A percentile compares a stretch with the other conserved stretches of the same genome.
Evolutionary conservation across 1,284 basidiomycete genomes (phyloP).

Genomic region (Rhodotorula sp.): DNA sequence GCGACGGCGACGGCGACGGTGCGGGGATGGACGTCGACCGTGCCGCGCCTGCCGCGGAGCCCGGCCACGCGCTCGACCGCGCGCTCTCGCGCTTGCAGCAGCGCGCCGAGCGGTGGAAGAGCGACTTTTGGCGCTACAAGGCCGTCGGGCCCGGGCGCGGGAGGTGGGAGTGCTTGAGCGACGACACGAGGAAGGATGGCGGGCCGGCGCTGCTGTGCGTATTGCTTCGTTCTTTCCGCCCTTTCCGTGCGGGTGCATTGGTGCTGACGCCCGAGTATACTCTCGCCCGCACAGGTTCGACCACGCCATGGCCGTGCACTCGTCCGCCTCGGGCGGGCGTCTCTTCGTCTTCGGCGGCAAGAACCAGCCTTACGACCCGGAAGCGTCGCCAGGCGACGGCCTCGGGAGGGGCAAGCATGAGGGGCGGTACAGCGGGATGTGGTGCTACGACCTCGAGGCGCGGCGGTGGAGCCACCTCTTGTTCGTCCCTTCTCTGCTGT

Average conservation of each 20-base stretch:
- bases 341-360: conserved; percentile 53
- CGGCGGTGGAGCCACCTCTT: conserved; percentile 48
- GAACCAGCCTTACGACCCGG: conserved; percentile 42
- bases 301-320: conserved; percentile 49
- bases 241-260: no score
- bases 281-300: conserved; percentile 40
- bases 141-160: conserved; percentile 45
- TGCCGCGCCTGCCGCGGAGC: neutral
- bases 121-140: conserved; percentile 51
- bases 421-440: conserved; percentile 49
- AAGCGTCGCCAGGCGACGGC: no score
- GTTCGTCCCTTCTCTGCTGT: conserved; percentile 12
- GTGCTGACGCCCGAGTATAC: no score
- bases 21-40: conserved; percentile 23
- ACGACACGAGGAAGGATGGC: conserved; percentile 48
- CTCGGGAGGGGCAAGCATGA: conserved; percentile 36
- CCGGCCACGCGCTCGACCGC: neutral
- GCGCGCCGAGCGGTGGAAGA: conserved; percentile 26
- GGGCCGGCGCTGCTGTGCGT: conserved; percentile 50
- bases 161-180: conserved; percentile 48
- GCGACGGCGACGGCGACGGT: neutral
- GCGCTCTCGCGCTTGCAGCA: neutral
- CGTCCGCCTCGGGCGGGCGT: conserved; percentile 43
- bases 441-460: conserved; percentile 48
- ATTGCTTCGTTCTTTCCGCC: no score